Base-by-base conservation (phyloP, 176 grass and related monocot genomes). In the Musa schizocarpa region DNA sequence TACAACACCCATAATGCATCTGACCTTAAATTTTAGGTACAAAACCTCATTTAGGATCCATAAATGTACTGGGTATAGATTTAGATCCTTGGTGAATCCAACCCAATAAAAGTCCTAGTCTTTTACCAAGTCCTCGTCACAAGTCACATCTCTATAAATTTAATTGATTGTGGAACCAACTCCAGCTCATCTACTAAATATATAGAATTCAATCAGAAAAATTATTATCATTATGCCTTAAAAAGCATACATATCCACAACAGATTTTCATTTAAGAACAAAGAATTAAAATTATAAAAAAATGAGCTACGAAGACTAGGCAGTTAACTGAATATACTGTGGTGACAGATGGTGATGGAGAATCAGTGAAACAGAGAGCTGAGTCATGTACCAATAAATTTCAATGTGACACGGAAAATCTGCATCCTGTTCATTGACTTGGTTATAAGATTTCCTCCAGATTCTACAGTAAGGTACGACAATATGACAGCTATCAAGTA, bases 401-500 rank as follows among this genome's bases (percentile, higher is more conserved):
- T 70, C 43, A 70, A 20, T 9, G 68, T 70, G 20, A 70, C 68
- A 21, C 68, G 68, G 48, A 70, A 70, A 50, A 70, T 70, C 17
- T 70, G 68, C 68, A 70, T 70, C 19, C 19, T 48, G 17, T 50
- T 70, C 68, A 70, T 70, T 21, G 68, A 70, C 48, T 70, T 70
- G 13, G 9, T 49, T 70, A 70, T 70, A 21, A 70, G 43, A n/a
- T 50, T 70, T 50, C 48, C 68, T 52, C 68, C 68, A 50, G 68
- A 70, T 20, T 50, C 68, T 14, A 16, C 13, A 70, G 48, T 13
- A 50, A 70, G 68, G 68, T 70, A 20, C 3, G 68, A 22, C 68
- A 70, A 70, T n/a, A 70, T 70, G 17, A 70, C 69, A 70, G 95
- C 91, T 84, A 98, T 87, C 59, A 98, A 91, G 82, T 93, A 87